Evolutionary conservation across 306 rosid species (phyloP).

Genomic region (Cucurbita moschata): DNA sequence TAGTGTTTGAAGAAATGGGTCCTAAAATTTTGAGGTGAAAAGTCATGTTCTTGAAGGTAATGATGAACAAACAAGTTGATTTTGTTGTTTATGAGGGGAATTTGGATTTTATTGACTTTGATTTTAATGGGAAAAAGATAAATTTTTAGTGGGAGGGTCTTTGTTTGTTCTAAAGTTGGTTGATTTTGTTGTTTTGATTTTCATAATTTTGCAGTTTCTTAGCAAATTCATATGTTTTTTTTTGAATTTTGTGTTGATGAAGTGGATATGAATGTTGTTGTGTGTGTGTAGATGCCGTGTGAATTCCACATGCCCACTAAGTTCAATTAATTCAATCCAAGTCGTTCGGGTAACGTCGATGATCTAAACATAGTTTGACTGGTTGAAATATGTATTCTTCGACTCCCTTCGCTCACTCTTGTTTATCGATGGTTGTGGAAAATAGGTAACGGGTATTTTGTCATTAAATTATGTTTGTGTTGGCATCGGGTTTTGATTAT

Average conservation of each 20-base stretch:
- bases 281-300: not conserved
- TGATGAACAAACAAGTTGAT: not conserved
- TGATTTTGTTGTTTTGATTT: not conserved
- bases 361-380: too few species aligned
- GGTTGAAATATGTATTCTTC: too few species aligned
- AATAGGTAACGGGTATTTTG: too few species aligned
- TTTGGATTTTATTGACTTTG: constrained; percentile 5
- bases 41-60: not conserved
- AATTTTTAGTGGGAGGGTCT: not conserved
- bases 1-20: not conserved
- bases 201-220: not conserved
- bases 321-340: not conserved
- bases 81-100: not conserved
- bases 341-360: too few species aligned
- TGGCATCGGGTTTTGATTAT: too few species aligned
- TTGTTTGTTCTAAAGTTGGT: not conserved
- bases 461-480: too few species aligned
- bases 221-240: not conserved
- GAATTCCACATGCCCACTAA: not conserved
- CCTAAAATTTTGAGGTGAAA: not conserved
- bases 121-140: not conserved
- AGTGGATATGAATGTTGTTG: not conserved
- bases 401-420: too few species aligned
- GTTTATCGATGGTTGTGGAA: too few species aligned
- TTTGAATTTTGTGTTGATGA: not conserved